Evolutionary conservation across 306 rosid genomes (phyloP).

Genomic region (Acacia crassicarpa): DNA sequence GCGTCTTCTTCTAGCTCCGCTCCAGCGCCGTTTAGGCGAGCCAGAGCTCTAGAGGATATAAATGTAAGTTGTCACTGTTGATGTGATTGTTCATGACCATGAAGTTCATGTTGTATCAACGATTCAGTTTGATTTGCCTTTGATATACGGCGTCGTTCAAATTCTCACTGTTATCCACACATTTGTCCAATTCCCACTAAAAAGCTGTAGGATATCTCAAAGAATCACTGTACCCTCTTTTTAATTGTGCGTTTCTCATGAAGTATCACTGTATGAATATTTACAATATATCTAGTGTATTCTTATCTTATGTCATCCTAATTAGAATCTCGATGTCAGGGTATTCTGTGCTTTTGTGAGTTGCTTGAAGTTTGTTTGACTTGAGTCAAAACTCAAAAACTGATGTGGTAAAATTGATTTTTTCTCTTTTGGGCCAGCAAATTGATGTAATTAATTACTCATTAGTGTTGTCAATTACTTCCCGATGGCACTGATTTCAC

Average conservation of each 20-base stretch:
- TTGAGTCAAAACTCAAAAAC: not conserved
- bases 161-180: not conserved
- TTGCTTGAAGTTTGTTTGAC: not conserved
- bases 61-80: not conserved
- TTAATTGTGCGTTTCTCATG: not conserved
- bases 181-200: not conserved
- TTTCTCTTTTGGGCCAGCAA: not conserved
- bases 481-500: not conserved
- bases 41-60: not conserved
- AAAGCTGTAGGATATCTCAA: not conserved
- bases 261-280: not conserved
- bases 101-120: not conserved
- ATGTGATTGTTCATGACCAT: not conserved
- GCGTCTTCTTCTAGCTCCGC: not conserved
- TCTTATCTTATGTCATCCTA: not conserved
- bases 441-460: not conserved
- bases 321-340: not conserved
- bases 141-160: not conserved
- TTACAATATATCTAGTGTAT: not conserved
- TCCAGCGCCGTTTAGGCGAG: not conserved
- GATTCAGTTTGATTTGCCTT: not conserved
- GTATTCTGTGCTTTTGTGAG: not conserved
- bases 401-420: not conserved
- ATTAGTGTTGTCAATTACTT: not conserved
- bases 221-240: not conserved